phyloP scores from a whole-genome alignment of 2,329 filamentous ascomycete genomes.

The Albifimbria verrucaria region DNA sequence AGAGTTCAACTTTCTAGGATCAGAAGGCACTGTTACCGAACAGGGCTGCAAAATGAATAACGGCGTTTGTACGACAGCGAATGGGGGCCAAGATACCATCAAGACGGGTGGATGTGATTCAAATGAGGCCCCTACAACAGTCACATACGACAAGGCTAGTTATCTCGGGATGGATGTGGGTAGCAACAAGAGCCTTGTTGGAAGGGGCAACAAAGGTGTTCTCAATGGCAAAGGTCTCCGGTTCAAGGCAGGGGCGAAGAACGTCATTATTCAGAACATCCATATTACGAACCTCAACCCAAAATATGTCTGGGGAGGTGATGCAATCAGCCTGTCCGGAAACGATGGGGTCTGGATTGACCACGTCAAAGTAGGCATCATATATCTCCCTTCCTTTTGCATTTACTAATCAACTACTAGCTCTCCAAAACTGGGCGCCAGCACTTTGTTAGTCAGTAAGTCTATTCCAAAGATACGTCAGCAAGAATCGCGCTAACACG shows the following conservation, averaged over 20 bases:
- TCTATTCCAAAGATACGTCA: background rate
- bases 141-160: constrained; percentile 29
- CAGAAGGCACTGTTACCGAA: constrained; percentile 14
- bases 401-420: background rate
- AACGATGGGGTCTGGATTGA: constrained; percentile 1
- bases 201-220: background rate
- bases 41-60: constrained; percentile 14
- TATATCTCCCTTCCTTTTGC: background rate
- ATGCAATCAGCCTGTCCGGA: background rate
- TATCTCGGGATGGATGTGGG: constrained; percentile 25
- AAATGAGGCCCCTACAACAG: constrained; percentile 8
- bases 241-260: background rate
- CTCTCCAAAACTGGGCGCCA: constrained; percentile 30
- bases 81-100: constrained; percentile 16
- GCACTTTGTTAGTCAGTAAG: constrained; percentile 26
- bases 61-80: constrained; percentile 12
- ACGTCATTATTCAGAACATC: background rate
- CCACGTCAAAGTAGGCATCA: background rate
- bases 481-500: background rate
- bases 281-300: background rate
- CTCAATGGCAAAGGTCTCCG: background rate
- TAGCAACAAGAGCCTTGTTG: constrained; percentile 23
- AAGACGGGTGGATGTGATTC: constrained; percentile 12
- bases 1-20: constrained; percentile 20
- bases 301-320: background rate